These are phyloP conservation scores for Lodderomyces oxycetoniae DNA, from an alignment of 1,139 yeast species.

Conservation along the genomic window DNA sequence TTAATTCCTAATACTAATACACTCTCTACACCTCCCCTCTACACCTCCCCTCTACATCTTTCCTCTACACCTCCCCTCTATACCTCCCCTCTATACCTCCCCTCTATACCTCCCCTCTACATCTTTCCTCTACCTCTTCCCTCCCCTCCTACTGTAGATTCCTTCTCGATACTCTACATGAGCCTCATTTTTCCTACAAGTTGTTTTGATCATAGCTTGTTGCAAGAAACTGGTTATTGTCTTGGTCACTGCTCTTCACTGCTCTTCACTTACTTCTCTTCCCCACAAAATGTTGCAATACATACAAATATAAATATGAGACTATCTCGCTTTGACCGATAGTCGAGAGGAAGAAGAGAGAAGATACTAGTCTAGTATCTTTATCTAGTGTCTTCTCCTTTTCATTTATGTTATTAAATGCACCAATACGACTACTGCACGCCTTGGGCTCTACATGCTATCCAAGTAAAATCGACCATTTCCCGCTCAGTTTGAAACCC, in stretches of 20 bases:
- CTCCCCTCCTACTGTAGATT: too few relatives aligned
- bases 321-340: background rate
- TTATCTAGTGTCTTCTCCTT: conserved; percentile 1
- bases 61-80: too few relatives aligned
- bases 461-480: conserved; percentile 16
- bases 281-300: background rate
- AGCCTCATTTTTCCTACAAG: background rate
- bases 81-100: too few relatives aligned
- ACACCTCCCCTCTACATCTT: too few relatives aligned
- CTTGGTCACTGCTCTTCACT: background rate
- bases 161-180: too few relatives aligned
- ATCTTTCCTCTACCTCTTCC: too few relatives aligned
- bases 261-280: background rate
- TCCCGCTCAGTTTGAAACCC: conserved; percentile 13
- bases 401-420: background rate
- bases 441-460: conserved; percentile 19
- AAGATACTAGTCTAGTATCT: background rate
- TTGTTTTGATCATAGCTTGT: background rate
- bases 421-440: conserved; percentile 9
- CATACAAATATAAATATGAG: background rate
- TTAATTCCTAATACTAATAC: too few relatives aligned
- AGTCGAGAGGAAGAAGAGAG: too few relatives aligned
- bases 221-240: background rate
- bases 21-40: too few relatives aligned
- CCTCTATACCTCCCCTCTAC: too few relatives aligned